These are phyloP conservation scores for Sapria himalayana DNA, from an alignment of 345 rosid genomes.

Conservation along the genomic window DNA sequence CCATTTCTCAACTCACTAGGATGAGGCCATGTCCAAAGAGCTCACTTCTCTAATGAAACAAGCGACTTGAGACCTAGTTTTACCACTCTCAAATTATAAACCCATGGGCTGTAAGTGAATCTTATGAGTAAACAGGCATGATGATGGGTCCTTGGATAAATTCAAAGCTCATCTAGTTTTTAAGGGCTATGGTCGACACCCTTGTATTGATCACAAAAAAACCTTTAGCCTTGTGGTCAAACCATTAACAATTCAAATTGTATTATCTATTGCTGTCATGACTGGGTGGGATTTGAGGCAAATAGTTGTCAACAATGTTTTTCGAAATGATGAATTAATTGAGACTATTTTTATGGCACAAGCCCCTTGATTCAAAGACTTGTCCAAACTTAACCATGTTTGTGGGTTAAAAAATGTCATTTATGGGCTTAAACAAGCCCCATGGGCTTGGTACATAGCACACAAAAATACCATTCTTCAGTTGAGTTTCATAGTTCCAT, in stretches of 20 bases:
- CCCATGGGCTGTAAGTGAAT: neutral
- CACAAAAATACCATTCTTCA: no score
- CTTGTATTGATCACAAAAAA: neutral
- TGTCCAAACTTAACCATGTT: neutral
- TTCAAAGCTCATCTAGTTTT: no score
- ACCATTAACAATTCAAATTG: neutral
- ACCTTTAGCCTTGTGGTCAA: neutral
- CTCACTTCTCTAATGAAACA: no score
- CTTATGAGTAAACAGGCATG: neutral
- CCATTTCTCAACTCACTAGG: neutral
- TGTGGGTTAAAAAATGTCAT: neutral
- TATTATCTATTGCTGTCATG: neutral
- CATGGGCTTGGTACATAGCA: no score
- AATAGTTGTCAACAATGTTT: neutral
- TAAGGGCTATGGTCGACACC: neutral
- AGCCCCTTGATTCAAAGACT: neutral
- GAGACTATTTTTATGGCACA: neutral
- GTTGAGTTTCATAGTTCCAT: no score
- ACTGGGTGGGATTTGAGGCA: neutral
- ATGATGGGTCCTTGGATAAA: neutral
- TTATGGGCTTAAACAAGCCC: no score
- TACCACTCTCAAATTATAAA: neutral
- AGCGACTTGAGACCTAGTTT: neutral
- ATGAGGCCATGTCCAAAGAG: neutral
- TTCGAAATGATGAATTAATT: neutral